Evolutionary conservation across 345 rosid genomes (phyloP), one percentile per base, ranked within the genome.

Genomic region (Eutrema heterophyllum): DNA sequence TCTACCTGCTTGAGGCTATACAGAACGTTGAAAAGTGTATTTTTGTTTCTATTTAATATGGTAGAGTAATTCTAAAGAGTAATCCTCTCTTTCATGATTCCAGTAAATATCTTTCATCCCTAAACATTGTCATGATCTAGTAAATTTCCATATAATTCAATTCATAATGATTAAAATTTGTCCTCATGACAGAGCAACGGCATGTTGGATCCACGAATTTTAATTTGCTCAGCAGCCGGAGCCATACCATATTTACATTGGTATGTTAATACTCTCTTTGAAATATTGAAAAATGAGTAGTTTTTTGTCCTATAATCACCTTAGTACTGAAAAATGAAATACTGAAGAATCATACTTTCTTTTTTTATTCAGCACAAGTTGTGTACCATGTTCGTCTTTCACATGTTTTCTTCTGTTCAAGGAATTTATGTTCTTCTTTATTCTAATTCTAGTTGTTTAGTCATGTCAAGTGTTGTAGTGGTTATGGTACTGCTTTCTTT

Each of bases 171-270:
- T 62, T 30, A 56, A 49, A 55, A 21, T 52, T 55, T 57, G 74
- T 56, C 73, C 81, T 79, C 70, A 48, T 56, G 43, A 73, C 89
- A 96, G 99, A 96, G 82, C 99, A 96, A 81, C 88, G 99, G 41
- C 99, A 96, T 69, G 94, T 96, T 79, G 98, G 99, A 44, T 96
- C 99, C 63, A 96, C 99, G 64, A 96, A 87, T 75, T 96, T 92
- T 82, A 96, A 96, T 84, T 74, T 96, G 76, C 94, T 84, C 44
- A 96, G 99, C 92, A 96, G 99, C 88, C 81, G 99, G 80, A 92
- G 99, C 85, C 99, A 96, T 83, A 92, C 99, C 58, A 90, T 96
- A 80, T 96, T 96, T 79, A 96, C 98, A n/a, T 83, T 96, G 96
- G 99, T 96, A 92, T 67, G 55, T 79, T 10, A 54, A 32, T 70